Evolutionary conservation across 169 alveolate species (phyloP), one percentile per base, ranked within the genome.

Genomic region (Perkinsus olseni): DNA sequence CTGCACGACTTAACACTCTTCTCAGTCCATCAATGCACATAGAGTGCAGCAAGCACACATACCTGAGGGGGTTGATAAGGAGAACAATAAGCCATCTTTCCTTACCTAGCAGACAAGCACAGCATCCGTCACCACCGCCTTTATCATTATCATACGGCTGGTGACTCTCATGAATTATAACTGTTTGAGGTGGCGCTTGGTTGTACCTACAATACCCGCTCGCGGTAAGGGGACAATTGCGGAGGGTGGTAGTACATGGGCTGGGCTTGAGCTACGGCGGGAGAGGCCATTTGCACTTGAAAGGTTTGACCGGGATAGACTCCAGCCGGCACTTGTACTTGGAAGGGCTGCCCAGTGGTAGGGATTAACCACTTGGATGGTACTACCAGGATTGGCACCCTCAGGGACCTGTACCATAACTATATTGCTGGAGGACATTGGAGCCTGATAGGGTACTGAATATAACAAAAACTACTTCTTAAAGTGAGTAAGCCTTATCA

Each of bases 71-170:
- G 34, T 62, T 24, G 17, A 13, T 62, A 62, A 3, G 31, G 82
- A 3, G 62, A 13, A 62, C 17, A 28, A 3, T 21, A 62, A 28
- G 31, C 31, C 0, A 24, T 62, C 82, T 11, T 11, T 11, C 11
- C 3, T 62, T 62, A 62, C 82, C 82, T 24, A 62, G 31, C 8
- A 62, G 31, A 24, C 82, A 62, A 0, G 82, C 82, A 62, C 82
- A 62, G 82, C 82, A 62, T 62, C 82, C 82, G 82, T 62, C 82
- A 62, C 82, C 82, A 24, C 82, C 82, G 17, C 82, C 82, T 62
- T 62, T 62, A 62, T 24, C 34, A 62, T 62, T 62, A 62, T 62
- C 82, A 24, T 24, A 62, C 1, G 82, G 82, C 31, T 62, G 82
- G 0, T 62, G 82, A 28, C 82, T 62, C 17, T 62, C 82, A 62